Percentiles rank a stretch among this genome's conserved stretches.
Evolutionary conservation across 2,329 filamentous ascomycete species (phyloP).

Genomic region (Grosmannia penicillata): DNA sequence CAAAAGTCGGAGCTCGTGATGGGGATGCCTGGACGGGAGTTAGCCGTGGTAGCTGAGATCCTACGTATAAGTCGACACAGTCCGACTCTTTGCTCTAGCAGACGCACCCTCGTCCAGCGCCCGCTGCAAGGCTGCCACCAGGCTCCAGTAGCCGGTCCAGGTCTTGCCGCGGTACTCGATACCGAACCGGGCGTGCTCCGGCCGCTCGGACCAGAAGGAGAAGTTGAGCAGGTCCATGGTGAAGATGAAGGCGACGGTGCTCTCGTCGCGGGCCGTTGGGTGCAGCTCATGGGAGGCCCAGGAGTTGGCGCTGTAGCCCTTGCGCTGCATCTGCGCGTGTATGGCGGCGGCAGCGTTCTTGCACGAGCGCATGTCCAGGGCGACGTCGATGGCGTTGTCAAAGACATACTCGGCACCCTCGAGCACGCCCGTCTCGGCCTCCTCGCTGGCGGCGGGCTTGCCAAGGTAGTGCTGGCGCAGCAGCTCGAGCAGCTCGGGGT

Average conservation of each 20-base stretch:
- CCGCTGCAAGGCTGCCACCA: conserved; percentile 75
- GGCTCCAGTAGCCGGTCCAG: conserved; percentile 93
- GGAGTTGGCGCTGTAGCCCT: conserved; percentile 65
- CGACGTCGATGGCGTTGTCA: conserved; percentile 86
- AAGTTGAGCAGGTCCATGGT: conserved; percentile 96
- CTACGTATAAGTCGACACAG: too few relatives aligned
- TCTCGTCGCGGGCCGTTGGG: conserved; percentile 65
- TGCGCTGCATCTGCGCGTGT: conserved; percentile 67
- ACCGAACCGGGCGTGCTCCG: conserved; percentile 60
- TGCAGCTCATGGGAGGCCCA: conserved; percentile 88
- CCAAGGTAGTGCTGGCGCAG: conserved; percentile 65
- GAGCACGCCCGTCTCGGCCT: conserved; percentile 69
- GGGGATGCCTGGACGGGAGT: conserved; percentile 57
- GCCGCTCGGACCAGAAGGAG: conserved; percentile 76
- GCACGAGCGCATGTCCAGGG: conserved; percentile 67
- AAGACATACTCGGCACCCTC: conserved; percentile 74
- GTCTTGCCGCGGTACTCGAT: conserved; percentile 65
- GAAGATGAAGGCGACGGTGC: conserved; percentile 82
- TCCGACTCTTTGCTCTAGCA: too few relatives aligned
- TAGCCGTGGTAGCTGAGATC: too few relatives aligned
- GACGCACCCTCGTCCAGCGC: conserved; percentile 67
- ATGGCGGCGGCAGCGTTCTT: conserved; percentile 72
- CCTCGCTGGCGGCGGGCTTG: conserved; percentile 34
- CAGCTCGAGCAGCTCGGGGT: conserved; percentile 74
- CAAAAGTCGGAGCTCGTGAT: conserved; percentile 85